phyloP scores from a whole-genome alignment of 140 eudicot genomes.

The Senecio squalidus region DNA sequence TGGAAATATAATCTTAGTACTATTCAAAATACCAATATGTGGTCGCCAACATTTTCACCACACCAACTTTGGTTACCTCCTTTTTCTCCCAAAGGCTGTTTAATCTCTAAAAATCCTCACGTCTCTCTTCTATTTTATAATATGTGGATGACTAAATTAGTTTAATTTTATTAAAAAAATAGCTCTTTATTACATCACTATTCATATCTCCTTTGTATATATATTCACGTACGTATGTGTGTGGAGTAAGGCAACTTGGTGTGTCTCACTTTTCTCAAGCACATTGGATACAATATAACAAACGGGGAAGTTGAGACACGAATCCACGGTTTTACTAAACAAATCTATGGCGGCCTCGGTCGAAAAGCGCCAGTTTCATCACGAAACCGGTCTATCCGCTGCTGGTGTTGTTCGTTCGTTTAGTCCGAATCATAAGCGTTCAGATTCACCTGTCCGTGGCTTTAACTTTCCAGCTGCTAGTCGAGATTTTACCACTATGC shows the following conservation, averaged over 20 bases:
- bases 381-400: slow-evolving; percentile 31
- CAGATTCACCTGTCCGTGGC: slow-evolving; percentile 55
- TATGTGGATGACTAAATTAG: slow-evolving; percentile 7
- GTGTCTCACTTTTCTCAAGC: slow-evolving; percentile 24
- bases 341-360: slow-evolving; percentile 75
- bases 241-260: slow-evolving; percentile 13
- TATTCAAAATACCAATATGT: no score
- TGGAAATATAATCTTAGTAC: no score
- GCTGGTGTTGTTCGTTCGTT: slow-evolving; percentile 28
- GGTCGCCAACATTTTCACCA: slow-evolving; percentile 13
- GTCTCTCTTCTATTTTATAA: slow-evolving; percentile 7
- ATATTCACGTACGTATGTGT: slow-evolving; percentile 11
- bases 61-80: slow-evolving; percentile 17
- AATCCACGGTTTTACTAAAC: neutral
- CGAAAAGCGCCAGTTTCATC: slow-evolving; percentile 67
- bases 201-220: neutral
- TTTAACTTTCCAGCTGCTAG: slow-evolving; percentile 20
- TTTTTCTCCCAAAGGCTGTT: slow-evolving; percentile 25
- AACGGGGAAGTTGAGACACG: neutral
- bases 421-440: slow-evolving; percentile 45
- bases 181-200: slow-evolving; percentile 22
- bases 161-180: neutral
- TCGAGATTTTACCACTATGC: slow-evolving; percentile 7
- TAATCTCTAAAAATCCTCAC: slow-evolving; percentile 24
- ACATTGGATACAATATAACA: slow-evolving; percentile 16